Base-by-base conservation (phyloP, 192 early-diverging fungal species). In the Podila epicladia region DNA sequence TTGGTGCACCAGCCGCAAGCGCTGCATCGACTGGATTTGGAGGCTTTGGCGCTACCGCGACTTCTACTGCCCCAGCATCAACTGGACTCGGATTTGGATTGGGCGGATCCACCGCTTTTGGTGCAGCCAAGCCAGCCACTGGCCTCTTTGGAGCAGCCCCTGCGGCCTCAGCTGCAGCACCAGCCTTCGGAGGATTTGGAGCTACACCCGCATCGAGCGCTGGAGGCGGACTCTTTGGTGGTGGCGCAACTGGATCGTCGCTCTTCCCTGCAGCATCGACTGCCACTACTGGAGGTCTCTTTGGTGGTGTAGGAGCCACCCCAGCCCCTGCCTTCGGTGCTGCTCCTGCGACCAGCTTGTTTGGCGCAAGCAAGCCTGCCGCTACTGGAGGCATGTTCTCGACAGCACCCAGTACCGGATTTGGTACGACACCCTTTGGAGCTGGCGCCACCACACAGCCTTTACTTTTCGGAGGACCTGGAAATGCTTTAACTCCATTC, bases 11-110 rank as follows among this genome's bases (percentile, higher is more conserved):
- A 24, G 65, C 83, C 48, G 58, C 85, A 4, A 38, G 82, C 7
- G 60, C 83, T 19, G 29, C 53, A 9, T 55, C 86, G 5, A 53
- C 73, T 38, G 76, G 51, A 50, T 85, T 87, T 61, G 87, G 86
- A 57, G 87, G 82, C 64, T 88, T 88, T 69, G 89, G 89, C 5
- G 57, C 76, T 1, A 58, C 83, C 2, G 64, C 63, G 24, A 65
- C 73, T 26, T 68, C 73, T 20, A 22, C 73, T 6, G 70, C 73
- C n/a, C 73, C 82, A 48, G 59, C 73, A 15, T 64, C 83, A 5
- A 71, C 78, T 4, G 74, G 71, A 19, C 69, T 80, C 6, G 69
- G 75, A 29, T 83, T 83, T 53, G 82, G 84, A 55, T 20, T 69
- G 29, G 49, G 50, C 49, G 61, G 63, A 35, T 5, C 71, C 35